phyloP scores from a whole-genome alignment of 495 filamentous ascomycete species.

The Podospora appendiculata region DNA sequence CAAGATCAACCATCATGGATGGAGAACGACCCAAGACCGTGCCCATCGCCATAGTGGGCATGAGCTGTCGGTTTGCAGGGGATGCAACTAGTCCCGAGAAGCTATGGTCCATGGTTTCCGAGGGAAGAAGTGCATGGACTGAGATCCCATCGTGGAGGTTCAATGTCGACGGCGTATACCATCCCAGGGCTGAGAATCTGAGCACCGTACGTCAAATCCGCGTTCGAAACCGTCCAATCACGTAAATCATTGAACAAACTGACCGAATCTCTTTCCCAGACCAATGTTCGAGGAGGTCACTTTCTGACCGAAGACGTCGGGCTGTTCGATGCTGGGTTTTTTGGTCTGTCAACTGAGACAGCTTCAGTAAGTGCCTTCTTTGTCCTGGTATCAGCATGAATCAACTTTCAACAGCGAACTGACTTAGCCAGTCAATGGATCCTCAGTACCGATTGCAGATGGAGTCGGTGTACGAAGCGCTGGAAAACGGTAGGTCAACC shows the following conservation, averaged over 20 bases:
- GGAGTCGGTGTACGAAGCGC: slow-evolving; percentile 68
- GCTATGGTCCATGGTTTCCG: slow-evolving; percentile 29
- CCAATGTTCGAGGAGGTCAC: slow-evolving; percentile 57
- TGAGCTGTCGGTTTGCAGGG: slow-evolving; percentile 44
- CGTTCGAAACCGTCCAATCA: not conserved
- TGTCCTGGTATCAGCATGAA: too few species aligned
- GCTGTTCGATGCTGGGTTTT: slow-evolving; percentile 7
- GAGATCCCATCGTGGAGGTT: slow-evolving; percentile 53
- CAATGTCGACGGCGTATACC: slow-evolving; percentile 48
- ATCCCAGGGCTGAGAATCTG: slow-evolving; percentile 29
- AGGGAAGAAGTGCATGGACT: slow-evolving; percentile 1
- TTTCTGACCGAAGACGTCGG: slow-evolving; percentile 5
- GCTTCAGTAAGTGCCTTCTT: not conserved
- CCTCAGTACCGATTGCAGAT: slow-evolving; percentile 70
- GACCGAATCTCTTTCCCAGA: not conserved
- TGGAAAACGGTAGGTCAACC: slow-evolving; percentile 50
- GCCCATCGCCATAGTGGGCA: slow-evolving; percentile 42
- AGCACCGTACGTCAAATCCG: not conserved
- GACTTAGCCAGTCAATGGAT: slow-evolving; percentile 29
- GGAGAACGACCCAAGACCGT: not conserved
- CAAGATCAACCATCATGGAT: too few species aligned
- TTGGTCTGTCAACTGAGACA: not conserved
- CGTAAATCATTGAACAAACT: not conserved
- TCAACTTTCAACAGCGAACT: too few species aligned
- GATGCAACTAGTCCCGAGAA: slow-evolving; percentile 28